Evolutionary conservation across 345 rosid species (phyloP), one percentile per base, ranked within the genome.

Genomic region (Mercurialis annua): DNA sequence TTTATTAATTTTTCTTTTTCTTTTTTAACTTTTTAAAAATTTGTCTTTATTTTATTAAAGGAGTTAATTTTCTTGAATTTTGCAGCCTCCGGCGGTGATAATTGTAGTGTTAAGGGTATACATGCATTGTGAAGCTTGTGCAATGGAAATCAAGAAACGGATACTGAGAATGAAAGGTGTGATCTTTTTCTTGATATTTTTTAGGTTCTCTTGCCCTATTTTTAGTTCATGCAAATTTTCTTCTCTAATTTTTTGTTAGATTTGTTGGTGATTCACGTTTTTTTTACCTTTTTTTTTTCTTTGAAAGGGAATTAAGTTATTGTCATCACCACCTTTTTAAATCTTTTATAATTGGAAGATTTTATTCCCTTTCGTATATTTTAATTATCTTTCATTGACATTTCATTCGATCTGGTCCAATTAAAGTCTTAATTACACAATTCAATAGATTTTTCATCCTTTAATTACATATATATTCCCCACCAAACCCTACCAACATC

Each of bases 81-180:
- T 68, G 64, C 86, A 83, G 98, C 88, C 90, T 38, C 83, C 80
- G 29, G 89, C 80, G 29, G 89, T 80, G 63, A 75, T 87, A 42
- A 80, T 73, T 5, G 90, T 90, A 80, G 88, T 90, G 52, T 83
- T 94, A 2, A 82, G 71, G 71, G 96, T 89, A 44, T 83, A 83
- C 80, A 94, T 94, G 99, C 98, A 94, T 62, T 94, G 99, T 52
- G 99, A 94, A 56, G 98, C 92, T 50, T 94, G 99, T 76, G 87
- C 98, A 15, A 84, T 80, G 70, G 90, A 63, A 73, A 88, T 89
- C 78, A 85, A 89, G 86, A 94, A 91, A 83, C 89, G 96, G 71
- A 92, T 94, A 74, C 83, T 60, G 69, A 80, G 83, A 73, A 91
- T 94, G 96, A 84, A 92, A 86, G 99, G 99, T 82, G 47, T 12